Conservation (phyloP, 2,329 filamentous ascomycete species). For the Pezicula carpinea region DNA sequence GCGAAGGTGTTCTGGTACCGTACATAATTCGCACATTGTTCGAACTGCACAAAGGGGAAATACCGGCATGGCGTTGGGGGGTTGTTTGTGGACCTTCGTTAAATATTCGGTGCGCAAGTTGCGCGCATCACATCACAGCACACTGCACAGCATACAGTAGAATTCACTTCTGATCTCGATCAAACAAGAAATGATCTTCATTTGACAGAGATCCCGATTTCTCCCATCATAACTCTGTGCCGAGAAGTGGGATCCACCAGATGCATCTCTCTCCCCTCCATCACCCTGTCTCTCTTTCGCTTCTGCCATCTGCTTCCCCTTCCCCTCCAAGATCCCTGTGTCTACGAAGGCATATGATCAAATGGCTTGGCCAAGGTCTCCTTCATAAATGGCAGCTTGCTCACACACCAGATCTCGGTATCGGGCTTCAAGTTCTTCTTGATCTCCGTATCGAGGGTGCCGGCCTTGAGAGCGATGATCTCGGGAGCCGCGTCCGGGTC, state of each 20-base stretch:
- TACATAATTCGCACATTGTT: too few relatives aligned
- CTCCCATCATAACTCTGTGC: neutral
- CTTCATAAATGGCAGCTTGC: conserved; percentile 67
- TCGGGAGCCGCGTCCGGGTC: conserved; percentile 66
- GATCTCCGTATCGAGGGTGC: conserved; percentile 57
- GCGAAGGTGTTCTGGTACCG: neutral
- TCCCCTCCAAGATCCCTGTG: neutral
- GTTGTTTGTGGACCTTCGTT: too few relatives aligned
- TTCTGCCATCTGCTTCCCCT: neutral
- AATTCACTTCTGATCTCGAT: too few relatives aligned
- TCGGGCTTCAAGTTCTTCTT: conserved; percentile 66
- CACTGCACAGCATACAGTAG: too few relatives aligned
- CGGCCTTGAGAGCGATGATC: conserved; percentile 66
- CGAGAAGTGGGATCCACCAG: too few relatives aligned
- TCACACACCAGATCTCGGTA: conserved; percentile 65
- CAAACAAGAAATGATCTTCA: too few relatives aligned
- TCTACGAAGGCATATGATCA: conserved; percentile 1
- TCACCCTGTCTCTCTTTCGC: neutral
- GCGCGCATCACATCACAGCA: too few relatives aligned
- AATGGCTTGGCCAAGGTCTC: conserved; percentile 61
- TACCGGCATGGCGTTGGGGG: too few relatives aligned
- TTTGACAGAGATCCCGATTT: neutral
- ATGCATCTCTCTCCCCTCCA: too few relatives aligned
- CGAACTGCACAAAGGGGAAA: too few relatives aligned
- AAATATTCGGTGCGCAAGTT: too few relatives aligned